A percentile compares a stretch with the other conserved stretches of the same genome.
These are phyloP conservation scores for Lentinula sp. DNA, from an alignment of 768 basidiomycete genomes.

Conservation along the genomic window DNA sequence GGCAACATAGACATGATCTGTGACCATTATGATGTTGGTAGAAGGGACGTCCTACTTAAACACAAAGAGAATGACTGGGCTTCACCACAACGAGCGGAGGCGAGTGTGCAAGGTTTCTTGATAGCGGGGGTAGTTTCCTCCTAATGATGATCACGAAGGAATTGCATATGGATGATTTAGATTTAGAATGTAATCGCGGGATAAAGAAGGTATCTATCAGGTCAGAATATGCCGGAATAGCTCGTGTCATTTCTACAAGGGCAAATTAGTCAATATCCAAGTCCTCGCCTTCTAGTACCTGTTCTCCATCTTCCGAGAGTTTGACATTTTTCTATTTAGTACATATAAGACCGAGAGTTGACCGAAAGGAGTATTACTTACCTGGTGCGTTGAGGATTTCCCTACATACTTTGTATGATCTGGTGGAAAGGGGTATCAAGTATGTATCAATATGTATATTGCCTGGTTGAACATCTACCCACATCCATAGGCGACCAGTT, in stretches of 20 bases:
- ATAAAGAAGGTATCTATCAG: no score
- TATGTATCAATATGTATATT: not conserved
- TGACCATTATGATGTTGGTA: no score
- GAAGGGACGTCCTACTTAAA: no score
- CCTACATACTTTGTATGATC: constrained; percentile 87
- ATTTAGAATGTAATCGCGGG: no score
- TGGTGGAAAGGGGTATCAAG: constrained; percentile 17
- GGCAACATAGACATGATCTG: no score
- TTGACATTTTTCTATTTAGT: constrained; percentile 60
- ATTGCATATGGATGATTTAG: no score
- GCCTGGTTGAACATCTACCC: constrained; percentile 19
- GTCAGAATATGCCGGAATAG: no score
- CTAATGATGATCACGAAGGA: no score
- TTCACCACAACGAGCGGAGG: no score
- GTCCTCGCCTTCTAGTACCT: constrained; percentile 59
- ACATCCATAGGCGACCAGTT: constrained; percentile 81
- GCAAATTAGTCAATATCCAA: constrained; percentile 19
- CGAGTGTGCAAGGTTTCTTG: no score
- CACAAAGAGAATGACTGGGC: no score
- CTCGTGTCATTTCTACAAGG: not conserved
- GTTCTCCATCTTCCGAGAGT: constrained; percentile 75
- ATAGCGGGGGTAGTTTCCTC: no score
- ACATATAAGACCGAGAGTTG: not conserved
- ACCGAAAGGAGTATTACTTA: constrained; percentile 16
- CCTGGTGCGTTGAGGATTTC: constrained; percentile 47